Percentiles rank a stretch among this genome's conserved stretches.
Conservation (phyloP, 2,329 filamentous ascomycete genomes). For the Beauveria australis region DNA sequence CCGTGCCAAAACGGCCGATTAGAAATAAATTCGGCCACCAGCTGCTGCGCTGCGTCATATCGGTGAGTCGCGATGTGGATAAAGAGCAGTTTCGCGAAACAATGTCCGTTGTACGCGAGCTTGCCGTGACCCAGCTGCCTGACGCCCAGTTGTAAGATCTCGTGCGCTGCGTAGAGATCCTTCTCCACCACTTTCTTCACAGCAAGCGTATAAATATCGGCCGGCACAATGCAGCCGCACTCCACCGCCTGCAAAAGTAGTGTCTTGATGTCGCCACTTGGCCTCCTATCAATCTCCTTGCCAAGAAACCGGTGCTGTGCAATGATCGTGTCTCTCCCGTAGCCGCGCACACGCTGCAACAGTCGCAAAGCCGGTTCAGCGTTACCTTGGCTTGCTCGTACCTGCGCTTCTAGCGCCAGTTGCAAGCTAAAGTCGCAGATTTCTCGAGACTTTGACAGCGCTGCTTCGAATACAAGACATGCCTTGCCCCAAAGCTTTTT, state of each 20-base stretch:
- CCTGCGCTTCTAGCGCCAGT: background rate
- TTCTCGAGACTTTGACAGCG: background rate
- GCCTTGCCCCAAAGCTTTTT: background rate
- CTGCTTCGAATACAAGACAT: background rate
- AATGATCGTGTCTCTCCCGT: background rate
- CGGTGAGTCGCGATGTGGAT: conserved; percentile 24
- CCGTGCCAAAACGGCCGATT: conserved; percentile 29
- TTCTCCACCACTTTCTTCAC: conserved; percentile 22
- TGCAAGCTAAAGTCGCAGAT: background rate
- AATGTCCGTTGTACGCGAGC: conserved; percentile 28
- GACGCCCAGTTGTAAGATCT: conserved; percentile 28
- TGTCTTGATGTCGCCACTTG: background rate
- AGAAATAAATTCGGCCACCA: conserved; percentile 25
- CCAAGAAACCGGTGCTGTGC: background rate
- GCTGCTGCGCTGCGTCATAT: conserved; percentile 23
- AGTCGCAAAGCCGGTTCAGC: background rate
- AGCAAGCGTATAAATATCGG: conserved; percentile 29
- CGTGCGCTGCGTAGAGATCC: conserved; percentile 22
- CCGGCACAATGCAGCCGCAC: conserved; percentile 24
- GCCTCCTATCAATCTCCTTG: background rate
- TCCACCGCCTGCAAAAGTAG: background rate
- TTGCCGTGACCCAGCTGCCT: conserved; percentile 28
- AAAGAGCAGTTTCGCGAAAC: conserved; percentile 30
- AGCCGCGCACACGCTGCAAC: background rate
- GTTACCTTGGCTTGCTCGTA: background rate